These are phyloP conservation scores for Nicotiana sylvestris DNA, from an alignment of 257 asterid species.

Conservation along the genomic window DNA sequence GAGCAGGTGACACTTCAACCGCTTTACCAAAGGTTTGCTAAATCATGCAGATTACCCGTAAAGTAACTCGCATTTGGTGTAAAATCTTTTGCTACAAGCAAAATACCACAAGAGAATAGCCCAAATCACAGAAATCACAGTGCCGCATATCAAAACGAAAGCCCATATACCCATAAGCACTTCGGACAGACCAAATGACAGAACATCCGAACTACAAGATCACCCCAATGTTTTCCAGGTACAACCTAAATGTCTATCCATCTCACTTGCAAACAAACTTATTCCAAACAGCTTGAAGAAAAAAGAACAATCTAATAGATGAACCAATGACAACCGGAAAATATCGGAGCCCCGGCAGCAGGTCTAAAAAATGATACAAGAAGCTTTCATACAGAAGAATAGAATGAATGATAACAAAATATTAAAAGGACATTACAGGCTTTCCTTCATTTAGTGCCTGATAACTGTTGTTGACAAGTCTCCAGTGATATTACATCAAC, in stretches of 20 bases:
- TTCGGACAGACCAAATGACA: not conserved
- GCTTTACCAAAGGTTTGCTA: not conserved
- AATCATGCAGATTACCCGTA: not conserved
- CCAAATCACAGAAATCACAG: not conserved
- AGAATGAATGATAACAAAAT: not conserved
- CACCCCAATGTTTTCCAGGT: not conserved
- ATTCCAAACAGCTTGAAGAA: not conserved
- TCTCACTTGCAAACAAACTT: not conserved
- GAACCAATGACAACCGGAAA: not conserved
- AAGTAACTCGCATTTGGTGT: not conserved
- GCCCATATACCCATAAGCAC: not conserved
- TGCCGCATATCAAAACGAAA: not conserved
- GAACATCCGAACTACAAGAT: not conserved
- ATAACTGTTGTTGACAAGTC: conserved; percentile 8
- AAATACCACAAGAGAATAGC: not conserved
- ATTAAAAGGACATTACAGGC: conserved; percentile 5
- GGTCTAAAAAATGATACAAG: conserved; percentile 6
- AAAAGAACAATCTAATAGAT: not conserved
- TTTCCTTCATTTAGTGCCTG: conserved; percentile 20
- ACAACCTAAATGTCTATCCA: not conserved
- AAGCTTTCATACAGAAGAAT: not conserved
- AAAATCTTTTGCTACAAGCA: not conserved
- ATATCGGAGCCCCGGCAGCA: not conserved
- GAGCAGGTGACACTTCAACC: not conserved
- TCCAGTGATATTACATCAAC: conserved; percentile 14